Conservation (phyloP, 768 basidiomycete genomes). For the Lentinula raphanica region DNA sequence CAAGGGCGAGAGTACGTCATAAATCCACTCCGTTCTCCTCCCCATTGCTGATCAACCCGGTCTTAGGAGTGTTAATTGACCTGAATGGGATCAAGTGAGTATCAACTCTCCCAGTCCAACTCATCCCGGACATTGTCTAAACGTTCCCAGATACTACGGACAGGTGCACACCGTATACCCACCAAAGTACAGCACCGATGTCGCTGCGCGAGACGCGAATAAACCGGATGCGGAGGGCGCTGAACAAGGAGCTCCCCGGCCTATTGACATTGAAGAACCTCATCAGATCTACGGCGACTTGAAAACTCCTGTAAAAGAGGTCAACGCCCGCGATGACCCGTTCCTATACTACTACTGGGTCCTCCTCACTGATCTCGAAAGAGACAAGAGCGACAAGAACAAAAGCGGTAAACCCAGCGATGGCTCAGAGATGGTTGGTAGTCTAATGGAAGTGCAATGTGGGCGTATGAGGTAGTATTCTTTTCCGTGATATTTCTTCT, state of each 20-base stretch:
- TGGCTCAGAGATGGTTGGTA: slow-evolving; percentile 65
- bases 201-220: slow-evolving; percentile 44
- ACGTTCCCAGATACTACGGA: slow-evolving; percentile 65
- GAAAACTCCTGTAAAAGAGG: slow-evolving; percentile 66
- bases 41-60: background rate
- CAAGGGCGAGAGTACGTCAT: slow-evolving; percentile 74
- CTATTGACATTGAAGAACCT: slow-evolving; percentile 43
- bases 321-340: slow-evolving; percentile 70
- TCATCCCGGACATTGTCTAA: slow-evolving; percentile 10
- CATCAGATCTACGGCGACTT: slow-evolving; percentile 81
- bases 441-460: slow-evolving; percentile 78
- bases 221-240: slow-evolving; percentile 39
- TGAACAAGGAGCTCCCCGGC: slow-evolving; percentile 15
- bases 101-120: background rate
- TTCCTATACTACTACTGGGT: slow-evolving; percentile 83
- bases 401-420: slow-evolving; percentile 51
- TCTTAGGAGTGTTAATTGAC: slow-evolving; percentile 81
- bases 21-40: background rate
- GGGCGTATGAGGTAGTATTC: slow-evolving; percentile 67
- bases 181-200: slow-evolving; percentile 46
- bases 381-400: slow-evolving; percentile 61
- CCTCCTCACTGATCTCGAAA: slow-evolving; percentile 74
- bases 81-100: slow-evolving; percentile 79
- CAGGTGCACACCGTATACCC: slow-evolving; percentile 75
- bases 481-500: background rate